Base-by-base conservation (phyloP, 441 rosid genomes). In the Euphorbia corollata region DNA sequence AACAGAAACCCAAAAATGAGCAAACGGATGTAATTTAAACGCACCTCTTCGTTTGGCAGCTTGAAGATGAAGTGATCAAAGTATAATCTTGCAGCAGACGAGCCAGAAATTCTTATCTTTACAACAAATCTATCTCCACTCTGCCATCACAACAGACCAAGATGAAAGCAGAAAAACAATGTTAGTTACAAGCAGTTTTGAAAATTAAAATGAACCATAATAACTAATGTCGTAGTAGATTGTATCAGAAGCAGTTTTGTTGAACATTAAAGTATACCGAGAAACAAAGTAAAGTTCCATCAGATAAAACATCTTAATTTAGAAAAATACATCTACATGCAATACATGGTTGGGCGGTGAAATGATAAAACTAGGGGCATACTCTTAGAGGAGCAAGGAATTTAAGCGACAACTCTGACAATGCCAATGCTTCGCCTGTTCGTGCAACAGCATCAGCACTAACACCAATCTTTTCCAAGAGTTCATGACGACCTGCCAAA, bases 381-480 rank as follows among this genome's bases (percentile, higher is more conserved):
- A 86, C 97, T 20, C 85, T 84, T 66, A 88, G 77, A 60, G 94
- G 92, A 57, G 84, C 80, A 6, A 88, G 85, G 76, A 83, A 86
- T 74, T 87, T 88, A 61, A 90, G 78, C 1, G 90, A 75, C 71
- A 86, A 73, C 67, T 90, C 97, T 19, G 92, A 77, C 43, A 90
- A 39, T 2, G 89, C 88, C 57, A 87, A 73, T 53, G 88, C 83
- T 53, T 82, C 77, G 58, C 92, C 84, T 38, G 77, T 74, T 38
- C 88, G 86, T 22, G 97, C 90, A 67, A 87, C 84, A 50, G 71
- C 84, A 68, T 90, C 89, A 64, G 86, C 80, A 80, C 70, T 75
- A 58, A 85, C 38, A 45, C 95, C 92, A 24, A 85, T 84, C 60
- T 69, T 80, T 61, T 86, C 92, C 45, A 90, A 50, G 59, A 85